These are phyloP conservation scores for Suillus brevipes DNA, from an alignment of 768 basidiomycete genomes.

Conservation along the genomic window DNA sequence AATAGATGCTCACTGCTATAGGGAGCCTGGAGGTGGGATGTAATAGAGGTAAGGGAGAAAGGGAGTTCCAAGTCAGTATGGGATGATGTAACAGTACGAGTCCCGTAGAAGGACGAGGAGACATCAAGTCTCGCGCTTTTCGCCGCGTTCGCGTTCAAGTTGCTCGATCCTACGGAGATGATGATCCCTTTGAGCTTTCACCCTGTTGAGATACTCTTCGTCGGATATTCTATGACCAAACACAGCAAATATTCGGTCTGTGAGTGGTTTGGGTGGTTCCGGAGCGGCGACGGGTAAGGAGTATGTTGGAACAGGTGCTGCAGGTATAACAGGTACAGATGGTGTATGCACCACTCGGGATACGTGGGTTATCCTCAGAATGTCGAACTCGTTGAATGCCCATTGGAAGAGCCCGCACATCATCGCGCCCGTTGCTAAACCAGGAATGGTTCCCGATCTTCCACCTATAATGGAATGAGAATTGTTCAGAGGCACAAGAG, in stretches of 20 bases:
- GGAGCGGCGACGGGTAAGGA: not conserved
- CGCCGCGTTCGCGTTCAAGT: slow-evolving; percentile 43
- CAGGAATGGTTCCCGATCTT: slow-evolving; percentile 52
- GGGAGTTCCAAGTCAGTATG: not conserved
- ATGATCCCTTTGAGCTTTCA: slow-evolving; percentile 57
- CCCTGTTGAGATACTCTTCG: slow-evolving; percentile 64
- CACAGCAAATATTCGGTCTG: slow-evolving; percentile 38
- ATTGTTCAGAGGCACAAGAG: slow-evolving; percentile 5
- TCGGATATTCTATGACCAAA: slow-evolving; percentile 54
- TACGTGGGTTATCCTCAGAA: slow-evolving; percentile 60
- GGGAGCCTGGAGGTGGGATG: not conserved
- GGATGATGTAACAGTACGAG: not conserved
- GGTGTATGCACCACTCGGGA: slow-evolving; percentile 33
- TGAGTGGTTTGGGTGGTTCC: slow-evolving; percentile 20
- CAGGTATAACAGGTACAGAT: not conserved
- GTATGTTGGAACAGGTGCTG: not conserved
- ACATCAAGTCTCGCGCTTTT: slow-evolving; percentile 15
- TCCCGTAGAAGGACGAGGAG: not conserved
- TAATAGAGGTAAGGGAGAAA: not conserved
- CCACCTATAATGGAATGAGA: slow-evolving; percentile 50
- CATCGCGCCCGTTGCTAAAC: slow-evolving; percentile 57
- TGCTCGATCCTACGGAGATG: slow-evolving; percentile 59
- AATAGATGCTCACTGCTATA: not conserved
- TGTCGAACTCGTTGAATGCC: slow-evolving; percentile 64
- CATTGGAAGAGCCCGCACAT: slow-evolving; percentile 66